Evolutionary conservation across 2,329 filamentous ascomycete genomes (phyloP), one percentile per base, ranked within the genome.

Genomic region (Incumbomyces lentus): DNA sequence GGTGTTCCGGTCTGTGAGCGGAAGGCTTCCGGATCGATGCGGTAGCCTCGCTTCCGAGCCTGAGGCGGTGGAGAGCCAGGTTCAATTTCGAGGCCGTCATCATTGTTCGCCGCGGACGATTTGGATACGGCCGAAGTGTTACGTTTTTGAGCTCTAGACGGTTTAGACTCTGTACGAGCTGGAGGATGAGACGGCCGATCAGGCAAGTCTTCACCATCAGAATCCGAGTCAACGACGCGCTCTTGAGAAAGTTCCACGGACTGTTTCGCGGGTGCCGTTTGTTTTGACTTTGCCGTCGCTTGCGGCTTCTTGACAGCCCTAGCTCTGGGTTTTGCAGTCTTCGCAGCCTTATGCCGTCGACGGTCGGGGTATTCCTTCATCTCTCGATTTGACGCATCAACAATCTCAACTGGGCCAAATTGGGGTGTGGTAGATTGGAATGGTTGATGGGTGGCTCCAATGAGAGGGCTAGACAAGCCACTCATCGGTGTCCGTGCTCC

Each of bases 61-160:
- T 50, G 42, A 0, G 66, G 65, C 7, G 64, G 66, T 18, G 68
- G 68, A 30, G 68, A 70, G 18, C 68, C 68, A 66, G 70, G 67
- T 44, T 71, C 68, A 44, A 71, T 71, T 37, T 70, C 69, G n/a
- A 70, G 54, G 49, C 67, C 65, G 33, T 55, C 54, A 30, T 54
- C 67, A 13, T 70, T 66, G 31, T 55, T 54, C 40, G n/a, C 16
- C 4, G 38, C 69, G 62, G 40, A 70, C 68, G 41, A 70, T 69
- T 48, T 70, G 68, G n/a, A 59, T 63, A 31, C 56, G 50, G 52
- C 17, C 45, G 33, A 35, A 4, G 13, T 52, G 34, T 44, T 49
- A 10, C 47, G 52, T 32, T 54, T 52, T 13, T 39, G 18, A 18
- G 19, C 16, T 26, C 34, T 34, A 36, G 37, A 11, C 37, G 34